Evolutionary conservation across 2,329 filamentous ascomycete species (phyloP).

Genomic region (Xylaria sp.): DNA sequence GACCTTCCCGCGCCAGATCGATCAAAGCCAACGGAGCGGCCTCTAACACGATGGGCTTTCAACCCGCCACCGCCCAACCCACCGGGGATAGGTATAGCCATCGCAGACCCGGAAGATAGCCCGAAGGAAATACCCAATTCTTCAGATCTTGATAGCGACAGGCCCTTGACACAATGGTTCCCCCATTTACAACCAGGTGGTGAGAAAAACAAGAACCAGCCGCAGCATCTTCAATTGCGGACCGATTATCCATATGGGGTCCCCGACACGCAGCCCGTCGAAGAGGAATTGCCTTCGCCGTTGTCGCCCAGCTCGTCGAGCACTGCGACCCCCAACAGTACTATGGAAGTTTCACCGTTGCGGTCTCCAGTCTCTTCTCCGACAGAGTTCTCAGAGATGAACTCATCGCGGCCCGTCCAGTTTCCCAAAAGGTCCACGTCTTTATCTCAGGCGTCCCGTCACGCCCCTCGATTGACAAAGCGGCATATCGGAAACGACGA

Average conservation of each 20-base stretch:
- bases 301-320: constrained; percentile 1
- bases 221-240: not conserved
- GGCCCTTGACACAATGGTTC: constrained; percentile 31
- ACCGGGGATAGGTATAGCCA: constrained; percentile 23
- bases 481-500: not conserved
- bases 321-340: not conserved
- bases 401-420: not conserved
- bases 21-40: constrained; percentile 19
- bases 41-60: constrained; percentile 29
- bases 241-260: constrained; percentile 10
- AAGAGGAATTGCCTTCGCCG: constrained; percentile 19
- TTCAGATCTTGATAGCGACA: constrained; percentile 5
- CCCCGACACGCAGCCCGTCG: not conserved
- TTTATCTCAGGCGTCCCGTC: constrained; percentile 23
- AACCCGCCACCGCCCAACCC: constrained; percentile 24
- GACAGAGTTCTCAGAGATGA: not conserved
- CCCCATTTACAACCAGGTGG: constrained; percentile 6
- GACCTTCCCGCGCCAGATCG: constrained; percentile 24
- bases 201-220: constrained; percentile 8
- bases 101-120: constrained; percentile 7
- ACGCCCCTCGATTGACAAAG: constrained; percentile 3
- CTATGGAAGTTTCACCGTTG: not conserved
- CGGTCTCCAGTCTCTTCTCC: constrained; percentile 16
- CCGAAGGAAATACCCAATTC: not conserved
- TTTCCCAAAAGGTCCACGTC: constrained; percentile 30